Evolutionary conservation across 495 filamentous ascomycete genomes (phyloP), one percentile per base, ranked within the genome.

Genomic region (Penicillium ochrochloron): DNA sequence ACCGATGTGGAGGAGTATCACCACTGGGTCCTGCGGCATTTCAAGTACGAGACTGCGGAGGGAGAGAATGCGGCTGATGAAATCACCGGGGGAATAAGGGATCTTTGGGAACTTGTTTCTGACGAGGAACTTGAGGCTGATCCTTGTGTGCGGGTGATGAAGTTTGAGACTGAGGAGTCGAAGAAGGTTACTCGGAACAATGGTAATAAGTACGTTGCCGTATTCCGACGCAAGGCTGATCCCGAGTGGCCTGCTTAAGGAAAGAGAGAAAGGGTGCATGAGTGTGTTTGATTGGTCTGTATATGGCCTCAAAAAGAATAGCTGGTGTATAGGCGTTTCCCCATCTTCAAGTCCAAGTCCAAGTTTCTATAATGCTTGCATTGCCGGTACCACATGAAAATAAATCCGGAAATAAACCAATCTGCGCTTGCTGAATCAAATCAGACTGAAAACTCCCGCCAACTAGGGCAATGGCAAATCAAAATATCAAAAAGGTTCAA

Each of bases 1-100:
- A 98, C 95, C 41, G 95, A 99, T 76, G 95, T 99, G 34, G 90
- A 96, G 75, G 93, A 97, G 70, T 83, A 98, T 69, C 91, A 96
- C 75, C 81, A 86, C 65, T 99, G 95, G 95, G 94, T 99, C 87
- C 84, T 92, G 64, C 80, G 84, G 68, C 91, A 96, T 80, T 93
- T 98, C 70, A 85, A 88, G 54, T 61, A 66, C 11, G 62, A 73
- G 19, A 59, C 63, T 34, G 70, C 66, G 5, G 73, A 69, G 10
- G 70, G 67, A 12, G 70, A 68, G 52, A 56, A 34, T 17, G 72
- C 70, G 5, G 69, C 63, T 44, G 70, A 70, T 3, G 74, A 76
- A 25, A 64, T 79, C 11, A 50, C 54, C 0, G 78, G 80, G 1
- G 77, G 83, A 15, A 83, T 88, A 59, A 82, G 82, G 44, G 75